Conservation (phyloP, 2,329 filamentous ascomycete genomes). For the Sclerotinia subarctica region DNA sequence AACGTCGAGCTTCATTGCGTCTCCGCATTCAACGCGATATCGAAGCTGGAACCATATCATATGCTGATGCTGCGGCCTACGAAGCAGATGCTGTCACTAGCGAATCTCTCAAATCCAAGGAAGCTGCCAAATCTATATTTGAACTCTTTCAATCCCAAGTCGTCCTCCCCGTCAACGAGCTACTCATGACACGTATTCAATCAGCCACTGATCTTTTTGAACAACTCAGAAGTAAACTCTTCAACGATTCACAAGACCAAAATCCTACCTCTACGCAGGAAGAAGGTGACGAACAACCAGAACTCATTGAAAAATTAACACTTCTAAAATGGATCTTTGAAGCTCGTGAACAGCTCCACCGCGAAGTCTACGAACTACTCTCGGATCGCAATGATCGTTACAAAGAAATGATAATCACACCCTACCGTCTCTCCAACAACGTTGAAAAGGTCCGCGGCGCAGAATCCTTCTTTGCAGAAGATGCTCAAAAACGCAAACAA, state of each 20-base stretch:
- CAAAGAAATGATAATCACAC: conserved; percentile 75
- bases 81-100: conserved; percentile 70
- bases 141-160: conserved; percentile 81
- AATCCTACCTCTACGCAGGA: conserved; percentile 85
- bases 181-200: conserved; percentile 72
- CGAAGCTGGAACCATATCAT: conserved; percentile 72
- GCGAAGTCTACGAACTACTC: conserved; percentile 79
- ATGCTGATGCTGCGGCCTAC: conserved; percentile 76
- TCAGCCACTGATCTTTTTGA: conserved; percentile 75
- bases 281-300: conserved; percentile 91
- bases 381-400: conserved; percentile 84
- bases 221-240: conserved; percentile 68
- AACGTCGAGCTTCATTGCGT: conserved; percentile 62
- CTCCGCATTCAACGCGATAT: conserved; percentile 77
- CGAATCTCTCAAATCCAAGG: conserved; percentile 68
- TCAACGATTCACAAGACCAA: conserved; percentile 60
- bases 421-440: conserved; percentile 73
- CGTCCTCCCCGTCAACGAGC: conserved; percentile 76
- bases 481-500: conserved; percentile 68
- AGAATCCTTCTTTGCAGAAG: conserved; percentile 76
- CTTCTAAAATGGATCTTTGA: conserved; percentile 97
- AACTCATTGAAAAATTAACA: conserved; percentile 90
- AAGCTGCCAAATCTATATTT: conserved; percentile 75
- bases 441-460: conserved; percentile 77
- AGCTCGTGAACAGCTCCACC: conserved; percentile 81